phyloP scores from a whole-genome alignment of 2,329 filamentous ascomycete genomes.

The Claviceps sp. region DNA sequence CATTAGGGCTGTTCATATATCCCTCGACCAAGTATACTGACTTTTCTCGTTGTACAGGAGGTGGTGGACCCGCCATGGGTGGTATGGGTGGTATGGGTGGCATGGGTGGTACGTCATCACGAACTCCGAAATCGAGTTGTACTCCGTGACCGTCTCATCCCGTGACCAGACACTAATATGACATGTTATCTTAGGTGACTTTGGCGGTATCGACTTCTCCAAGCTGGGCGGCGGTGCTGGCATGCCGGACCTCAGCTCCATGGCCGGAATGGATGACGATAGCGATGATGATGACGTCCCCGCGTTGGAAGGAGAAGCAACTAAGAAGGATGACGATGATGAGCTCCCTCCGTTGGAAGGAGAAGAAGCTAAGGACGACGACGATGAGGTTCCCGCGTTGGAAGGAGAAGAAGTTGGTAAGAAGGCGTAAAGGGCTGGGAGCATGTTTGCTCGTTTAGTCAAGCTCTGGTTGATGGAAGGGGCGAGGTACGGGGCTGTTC shows the following conservation, averaged over 20 bases:
- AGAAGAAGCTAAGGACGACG: conserved; percentile 35
- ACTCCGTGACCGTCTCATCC: background rate
- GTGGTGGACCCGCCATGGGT: no score
- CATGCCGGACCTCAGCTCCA: conserved; percentile 21
- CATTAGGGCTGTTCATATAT: no score
- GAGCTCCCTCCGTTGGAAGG: conserved; percentile 59
- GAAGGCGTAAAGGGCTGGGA: conserved; percentile 20
- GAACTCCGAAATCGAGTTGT: background rate
- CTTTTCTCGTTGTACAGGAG: conserved; percentile 15
- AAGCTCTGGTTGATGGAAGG: background rate
- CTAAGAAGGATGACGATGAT: conserved; percentile 38
- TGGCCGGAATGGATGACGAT: conserved; percentile 36
- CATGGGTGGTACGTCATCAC: conserved; percentile 22
- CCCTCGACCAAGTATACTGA: background rate
- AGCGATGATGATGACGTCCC: conserved; percentile 58
- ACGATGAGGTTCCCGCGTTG: conserved; percentile 63
- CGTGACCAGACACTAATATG: background rate
- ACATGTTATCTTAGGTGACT: conserved; percentile 41
- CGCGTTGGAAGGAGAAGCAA: conserved; percentile 44
- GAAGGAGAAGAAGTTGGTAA: conserved; percentile 34
- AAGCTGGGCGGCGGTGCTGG: conserved; percentile 54
- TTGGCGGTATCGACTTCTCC: conserved; percentile 85
- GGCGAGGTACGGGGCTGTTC: background rate
- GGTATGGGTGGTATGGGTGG: conserved; percentile 35
- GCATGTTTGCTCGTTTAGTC: background rate